Evolutionary conservation across 2,329 filamentous ascomycete genomes (phyloP), one percentile per base, ranked within the genome.

Genomic region (Bimuria novae-zelandiae): DNA sequence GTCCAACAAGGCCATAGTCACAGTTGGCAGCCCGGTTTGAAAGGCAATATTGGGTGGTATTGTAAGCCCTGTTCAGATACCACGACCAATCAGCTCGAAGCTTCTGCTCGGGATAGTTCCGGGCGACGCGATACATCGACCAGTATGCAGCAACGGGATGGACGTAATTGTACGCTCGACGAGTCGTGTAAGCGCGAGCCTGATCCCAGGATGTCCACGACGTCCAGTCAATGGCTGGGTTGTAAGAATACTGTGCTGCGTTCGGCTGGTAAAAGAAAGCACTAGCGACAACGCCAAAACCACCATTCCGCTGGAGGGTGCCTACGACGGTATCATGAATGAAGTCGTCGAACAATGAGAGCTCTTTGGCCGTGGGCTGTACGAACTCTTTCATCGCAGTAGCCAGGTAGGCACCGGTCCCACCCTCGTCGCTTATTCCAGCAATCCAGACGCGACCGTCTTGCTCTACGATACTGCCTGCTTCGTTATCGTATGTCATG

Each of bases 401-500:
- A 0, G 83, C 81, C 0, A 85, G 75, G 55, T 79, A 85, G 0
- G 82, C 79, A 1, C 82, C 82, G 0, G 80, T 80, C 1, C 84
- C 84, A 0, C 76, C 83, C 68, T 86, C 84, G 51, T 86, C 83
- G 50, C 82, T 84, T 0, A 86, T 73, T 0, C 84, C 84, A 0
- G 83, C 77, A 4, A 86, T 79, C 83, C 83, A 86, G 6, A 78
- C 82, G 1, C 84, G 76, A 1, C 73, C 51, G 58, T 76, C 67
- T 77, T 82, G 63, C 70, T 79, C 53, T 8, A 77, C 74, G n/a
- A 69, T 65, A 7, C 60, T 57, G 16, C 68, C 56, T 6, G 59
- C 56, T 11, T 68, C 64, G 33, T 67, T 60, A 60, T 86, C 82
- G 55, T 84, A 86, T 0, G 78, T 79, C 69, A 86, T 81, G 52